Base-by-base conservation (phyloP, 768 basidiomycete species). In the Exsudoporus frostii region DNA sequence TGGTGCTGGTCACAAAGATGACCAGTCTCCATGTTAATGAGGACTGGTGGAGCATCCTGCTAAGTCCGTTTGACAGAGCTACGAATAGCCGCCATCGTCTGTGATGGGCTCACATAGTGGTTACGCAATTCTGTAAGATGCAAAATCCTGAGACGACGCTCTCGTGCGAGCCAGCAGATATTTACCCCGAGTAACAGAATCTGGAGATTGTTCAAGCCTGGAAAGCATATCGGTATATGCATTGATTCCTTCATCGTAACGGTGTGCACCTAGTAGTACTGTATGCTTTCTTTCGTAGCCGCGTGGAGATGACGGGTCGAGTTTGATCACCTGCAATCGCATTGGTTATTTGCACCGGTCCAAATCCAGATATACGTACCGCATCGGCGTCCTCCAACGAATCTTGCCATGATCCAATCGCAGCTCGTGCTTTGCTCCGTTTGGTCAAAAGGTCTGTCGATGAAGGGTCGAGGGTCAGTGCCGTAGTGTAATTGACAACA, bases 201-300 rank as follows among this genome's bases (percentile, higher is more conserved):
- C 33, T 2, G 32, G 3, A 2, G 54, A 45, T 11, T 40, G n/a
- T 13, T 44, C 29, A 34, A 55, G 20, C 6, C 7, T 29, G 8
- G 11, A 19, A 7, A 55, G 29, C 53, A 56, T 56, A 11, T 32
- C 25, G 3, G 25, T 7, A 9, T 33, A 20, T 1, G 45, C 55
- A 6, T 22, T 25, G 15, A 56, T 47, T 4, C 53, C 53, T 13
- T 54, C 55, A 2, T 29, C 33, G 15, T 47, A 54, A 2, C 29
- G n/a, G 19, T 6, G 27, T 11, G 40, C 27, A 0, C 55, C 45
- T 17, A 33, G 53, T 3, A 48, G 40, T 34, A 53, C 53, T 10
- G 39, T 20, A 19, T 54, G 45, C 32, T 14, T 55, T 39, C 42
- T 29, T 32, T 53, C 27, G 43, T 55, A 60, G 4, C 43, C 59